Evolutionary conservation across 805 yeast genomes (phyloP), one percentile per base, ranked within the genome.

Genomic region (Hanseniaspora taiwanica): DNA sequence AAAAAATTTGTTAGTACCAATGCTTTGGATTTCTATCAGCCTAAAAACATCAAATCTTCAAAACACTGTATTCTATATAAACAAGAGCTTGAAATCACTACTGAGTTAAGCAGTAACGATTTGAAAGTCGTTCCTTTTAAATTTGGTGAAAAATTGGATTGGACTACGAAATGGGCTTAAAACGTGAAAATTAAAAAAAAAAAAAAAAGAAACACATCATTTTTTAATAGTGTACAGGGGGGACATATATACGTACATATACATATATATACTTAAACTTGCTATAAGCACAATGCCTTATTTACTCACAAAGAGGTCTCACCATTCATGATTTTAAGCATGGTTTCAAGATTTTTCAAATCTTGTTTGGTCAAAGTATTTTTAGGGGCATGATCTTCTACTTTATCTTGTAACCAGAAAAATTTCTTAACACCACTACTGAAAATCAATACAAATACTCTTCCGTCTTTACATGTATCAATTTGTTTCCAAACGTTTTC

Each of bases 401-500:
- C 64, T 53, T 72, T 59, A 48, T 76, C 81, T 60, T 84, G 95
- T 57, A 85, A 64, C 95, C 95, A 84, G 52, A 60, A 68, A 53
- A 68, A 48, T 46, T 60, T 55, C 43, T 68, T 64, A 44, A 78
- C 77, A 42, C 81, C 81, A 5, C 84, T 72, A 43, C 78, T 69
- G 58, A 79, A 79, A 39, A 76, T 69, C 57, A 80, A 64, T 24
- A 78, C 76, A 49, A 76, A 78, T 17, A 84, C 83, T 44, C 95
- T 67, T 20, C 94, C 95, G 2, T 81, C 74, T 35, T 62, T 68
- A 57, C 91, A 79, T 12, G 85, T 74, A 39, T 66, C 62, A 34
- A 82, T 76, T 36, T 71, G 80, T 42, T 73, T 69, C 75, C 86
- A 81, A 36, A 76, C 71, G 37, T 84, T 87, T 50, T 84, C 94